Conservation (phyloP, 129 eudicot genomes). For the Kitagawia praeruptora region DNA sequence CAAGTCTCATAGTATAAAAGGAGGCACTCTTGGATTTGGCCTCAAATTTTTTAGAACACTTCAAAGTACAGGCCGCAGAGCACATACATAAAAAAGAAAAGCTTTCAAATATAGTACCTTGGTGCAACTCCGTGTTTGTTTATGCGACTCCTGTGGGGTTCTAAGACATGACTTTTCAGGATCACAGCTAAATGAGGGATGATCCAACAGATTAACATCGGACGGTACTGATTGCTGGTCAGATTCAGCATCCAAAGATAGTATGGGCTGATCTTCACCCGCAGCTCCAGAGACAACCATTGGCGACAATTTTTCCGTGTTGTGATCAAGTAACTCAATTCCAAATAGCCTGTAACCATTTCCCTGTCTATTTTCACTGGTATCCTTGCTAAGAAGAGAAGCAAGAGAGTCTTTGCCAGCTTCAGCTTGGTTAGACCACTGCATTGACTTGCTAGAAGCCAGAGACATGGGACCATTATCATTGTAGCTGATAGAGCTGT, state of each 20-base stretch:
- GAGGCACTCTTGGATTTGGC: neutral
- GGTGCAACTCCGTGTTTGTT: constrained; percentile 80
- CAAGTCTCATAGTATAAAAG: neutral
- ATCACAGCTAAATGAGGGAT: constrained; percentile 63
- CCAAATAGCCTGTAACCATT: constrained; percentile 86
- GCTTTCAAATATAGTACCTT: constrained; percentile 41
- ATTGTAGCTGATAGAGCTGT: constrained; percentile 26
- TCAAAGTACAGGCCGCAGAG: neutral
- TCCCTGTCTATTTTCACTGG: constrained; percentile 53
- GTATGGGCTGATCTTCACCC: constrained; percentile 31
- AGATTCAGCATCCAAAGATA: constrained; percentile 47
- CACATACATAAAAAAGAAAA: neutral
- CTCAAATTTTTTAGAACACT: neutral
- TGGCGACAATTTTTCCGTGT: constrained; percentile 33
- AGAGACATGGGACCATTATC: constrained; percentile 37
- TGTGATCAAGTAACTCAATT: constrained; percentile 58
- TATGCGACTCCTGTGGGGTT: constrained; percentile 52
- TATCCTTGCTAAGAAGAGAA: constrained; percentile 36
- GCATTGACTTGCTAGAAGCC: constrained; percentile 36
- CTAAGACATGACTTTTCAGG: constrained; percentile 65
- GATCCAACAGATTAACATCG: constrained; percentile 38
- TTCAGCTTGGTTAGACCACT: constrained; percentile 53
- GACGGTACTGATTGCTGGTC: constrained; percentile 52
- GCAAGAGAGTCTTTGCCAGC: constrained; percentile 44
- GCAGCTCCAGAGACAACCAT: constrained; percentile 23